Base-by-base conservation (phyloP, 2,329 filamentous ascomycete species). In the Penicillium aurantiogriseum region DNA sequence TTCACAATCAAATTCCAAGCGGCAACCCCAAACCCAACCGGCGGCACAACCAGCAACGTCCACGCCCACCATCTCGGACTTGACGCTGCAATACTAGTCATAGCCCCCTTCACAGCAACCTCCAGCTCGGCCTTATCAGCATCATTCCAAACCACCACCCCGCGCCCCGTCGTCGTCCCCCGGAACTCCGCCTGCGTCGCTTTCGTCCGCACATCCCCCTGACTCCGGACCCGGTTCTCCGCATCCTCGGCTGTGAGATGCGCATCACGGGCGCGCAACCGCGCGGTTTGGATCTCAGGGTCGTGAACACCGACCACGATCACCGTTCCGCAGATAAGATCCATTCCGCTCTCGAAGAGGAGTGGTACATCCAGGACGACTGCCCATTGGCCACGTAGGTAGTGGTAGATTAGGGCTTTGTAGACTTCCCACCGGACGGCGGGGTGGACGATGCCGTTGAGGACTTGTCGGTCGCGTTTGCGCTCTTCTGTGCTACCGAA, bases 401-500 rank as follows among this genome's bases (percentile, higher is more conserved):
- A 97, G 65, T 85, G 85, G 59, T 80, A 79, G n/a, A 91, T 70
- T 56, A 97, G 83, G 47, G 83, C 80, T 67, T 82, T 85, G 74
- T 91, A 91, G 83, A 97, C 93, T 73, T 90, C 91, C 70, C 79
- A 82, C 40, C 92, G 83, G 42, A 99, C 92, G 0, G 91, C 92
- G 0, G 94, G 94, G 73, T 99, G 94, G 50, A 97, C 90, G 64
- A 99, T 97, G 48, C 84, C 80, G 72, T 97, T 97, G 15, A 99
- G 81, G 31, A 89, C 86, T 51, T 82, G 85, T 27, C 93, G 82
- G 73, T 96, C 92, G 62, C 80, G 82, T 67, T 83, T 83, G 56
- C 83, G 81, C 65, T 91, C 88, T 29, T 88, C 84, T 47, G 83
- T 86, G 63, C 88, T 82, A 35, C 94, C 94, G 73, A 99, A 99